Evolutionary conservation across 495 filamentous ascomycete genomes (phyloP).

Genomic region (Talaromyces wortmannii): DNA sequence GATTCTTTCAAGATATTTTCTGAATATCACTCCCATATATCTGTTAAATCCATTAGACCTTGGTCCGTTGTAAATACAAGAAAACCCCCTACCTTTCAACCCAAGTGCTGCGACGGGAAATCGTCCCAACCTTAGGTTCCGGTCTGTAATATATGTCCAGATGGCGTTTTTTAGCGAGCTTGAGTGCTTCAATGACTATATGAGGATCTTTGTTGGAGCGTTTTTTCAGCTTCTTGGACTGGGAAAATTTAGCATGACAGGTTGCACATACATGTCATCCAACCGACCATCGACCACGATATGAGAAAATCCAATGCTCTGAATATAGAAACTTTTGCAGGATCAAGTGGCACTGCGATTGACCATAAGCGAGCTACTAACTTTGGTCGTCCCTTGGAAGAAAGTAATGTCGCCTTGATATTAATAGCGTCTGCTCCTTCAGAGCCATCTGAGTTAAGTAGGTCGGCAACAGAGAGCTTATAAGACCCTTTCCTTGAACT

Average conservation of each 20-base stretch:
- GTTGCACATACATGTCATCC: not conserved
- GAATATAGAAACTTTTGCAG: not conserved
- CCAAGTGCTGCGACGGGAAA: not conserved
- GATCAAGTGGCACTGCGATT: not conserved
- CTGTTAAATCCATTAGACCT: not conserved
- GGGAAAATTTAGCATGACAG: not conserved
- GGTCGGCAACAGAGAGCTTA: constrained; percentile 44
- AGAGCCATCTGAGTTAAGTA: not conserved
- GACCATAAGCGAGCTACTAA: constrained; percentile 1
- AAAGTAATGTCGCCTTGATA: not conserved
- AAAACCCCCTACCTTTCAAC: not conserved
- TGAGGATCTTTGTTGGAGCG: not conserved
- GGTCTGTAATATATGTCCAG: not conserved
- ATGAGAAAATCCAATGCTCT: not conserved
- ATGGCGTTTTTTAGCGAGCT: not conserved
- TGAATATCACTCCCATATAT: not conserved
- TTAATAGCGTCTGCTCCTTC: not conserved
- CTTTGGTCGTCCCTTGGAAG: not conserved
- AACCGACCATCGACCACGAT: not conserved
- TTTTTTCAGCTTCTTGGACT: not conserved
- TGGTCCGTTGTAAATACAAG: too few species aligned
- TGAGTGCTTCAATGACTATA: not conserved
- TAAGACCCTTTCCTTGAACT: constrained; percentile 59
- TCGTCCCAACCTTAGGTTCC: not conserved
- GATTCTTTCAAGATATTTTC: not conserved